Base-by-base conservation (phyloP, 1,139 yeast genomes). In the Blastobotrys persicus region DNA sequence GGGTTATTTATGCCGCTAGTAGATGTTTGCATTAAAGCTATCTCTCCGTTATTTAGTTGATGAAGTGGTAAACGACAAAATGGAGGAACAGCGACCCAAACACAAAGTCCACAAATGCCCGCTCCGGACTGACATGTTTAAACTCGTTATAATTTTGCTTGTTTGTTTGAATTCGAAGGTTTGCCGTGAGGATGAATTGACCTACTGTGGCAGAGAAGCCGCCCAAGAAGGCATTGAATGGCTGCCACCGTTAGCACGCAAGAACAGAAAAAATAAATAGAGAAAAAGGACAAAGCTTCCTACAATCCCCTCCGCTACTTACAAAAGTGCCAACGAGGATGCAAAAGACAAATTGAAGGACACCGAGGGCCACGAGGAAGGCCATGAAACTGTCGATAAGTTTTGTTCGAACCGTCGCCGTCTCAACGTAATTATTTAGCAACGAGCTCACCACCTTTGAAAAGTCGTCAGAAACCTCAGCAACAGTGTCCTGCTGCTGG, bases 201-300 rank as follows among this genome's bases (percentile, higher is more conserved):
- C 96, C 98, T 50, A 92, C 97, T 52, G 98, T 88, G 35, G 89
- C 75, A 52, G 86, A 80, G 65, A 92, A 92, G 0, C 98, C 98
- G 23, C 96, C 94, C 53, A 92, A 76, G 65, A 92, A 92, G 31
- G 97, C 98, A 70, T 92, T 92, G 77, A 94, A 92, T 17, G 99
- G 99, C 73, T 70, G n/a, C 2, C 5, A 23, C 5, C 6, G 46
- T 46, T 38, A 46, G 49, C 16, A 32, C 31, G 20, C 31, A 9
- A 23, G 17, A n/a, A n/a, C n/a, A n/a, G n/a, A 11, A 34, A 20
- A 20, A n/a, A 14, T 46, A 18, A 16, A 9, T 17, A 26, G 16
- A 14, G 16, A 20, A 11, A 14, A 31, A 28, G 31, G 34, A 18
- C 28, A 32, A 37, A 23, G 35, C 28, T 12, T n/a, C 11, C n/a